Percentiles rank a stretch among this genome's conserved stretches.
Conservation (phyloP, 129 eudicot species). For the Oenanthe sinensis region DNA sequence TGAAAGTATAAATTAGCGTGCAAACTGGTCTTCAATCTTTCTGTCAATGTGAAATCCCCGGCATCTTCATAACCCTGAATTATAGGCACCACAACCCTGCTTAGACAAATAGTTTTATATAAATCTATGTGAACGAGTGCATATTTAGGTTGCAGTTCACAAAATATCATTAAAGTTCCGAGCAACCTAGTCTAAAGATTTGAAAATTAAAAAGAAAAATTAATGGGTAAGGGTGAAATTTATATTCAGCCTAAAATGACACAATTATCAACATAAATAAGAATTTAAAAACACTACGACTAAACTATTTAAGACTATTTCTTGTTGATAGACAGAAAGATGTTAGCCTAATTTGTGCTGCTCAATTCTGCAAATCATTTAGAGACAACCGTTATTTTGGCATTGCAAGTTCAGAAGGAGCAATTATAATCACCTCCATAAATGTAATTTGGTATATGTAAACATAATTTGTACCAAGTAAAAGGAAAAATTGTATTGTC, state of each 20-base stretch:
- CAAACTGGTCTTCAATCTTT: constrained; percentile 76
- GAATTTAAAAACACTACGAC: too few species aligned
- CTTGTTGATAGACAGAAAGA: background rate
- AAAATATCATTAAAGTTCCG: too few species aligned
- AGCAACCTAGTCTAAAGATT: too few species aligned
- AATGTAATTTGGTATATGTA: background rate
- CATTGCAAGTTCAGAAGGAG: background rate
- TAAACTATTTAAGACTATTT: too few species aligned
- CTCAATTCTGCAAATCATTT: background rate
- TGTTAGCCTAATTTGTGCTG: background rate
- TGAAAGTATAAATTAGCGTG: constrained; percentile 70
- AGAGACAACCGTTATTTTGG: background rate
- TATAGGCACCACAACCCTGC: constrained; percentile 97
- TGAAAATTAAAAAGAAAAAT: too few species aligned
- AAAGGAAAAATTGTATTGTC: background rate
- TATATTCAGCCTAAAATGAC: too few species aligned
- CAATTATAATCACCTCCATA: background rate
- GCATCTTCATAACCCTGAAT: constrained; percentile 99
- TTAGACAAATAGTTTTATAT: constrained; percentile 39
- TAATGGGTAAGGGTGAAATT: too few species aligned
- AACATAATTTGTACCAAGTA: background rate
- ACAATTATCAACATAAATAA: too few species aligned
- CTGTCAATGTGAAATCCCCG: constrained; percentile 78
- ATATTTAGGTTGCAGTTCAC: constrained; percentile 12
- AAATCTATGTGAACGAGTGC: constrained; percentile 31